Evolutionary conservation across 2,329 filamentous ascomycete genomes (phyloP), one percentile per base, ranked within the genome.

Genomic region (Sordariomycetes sp.): DNA sequence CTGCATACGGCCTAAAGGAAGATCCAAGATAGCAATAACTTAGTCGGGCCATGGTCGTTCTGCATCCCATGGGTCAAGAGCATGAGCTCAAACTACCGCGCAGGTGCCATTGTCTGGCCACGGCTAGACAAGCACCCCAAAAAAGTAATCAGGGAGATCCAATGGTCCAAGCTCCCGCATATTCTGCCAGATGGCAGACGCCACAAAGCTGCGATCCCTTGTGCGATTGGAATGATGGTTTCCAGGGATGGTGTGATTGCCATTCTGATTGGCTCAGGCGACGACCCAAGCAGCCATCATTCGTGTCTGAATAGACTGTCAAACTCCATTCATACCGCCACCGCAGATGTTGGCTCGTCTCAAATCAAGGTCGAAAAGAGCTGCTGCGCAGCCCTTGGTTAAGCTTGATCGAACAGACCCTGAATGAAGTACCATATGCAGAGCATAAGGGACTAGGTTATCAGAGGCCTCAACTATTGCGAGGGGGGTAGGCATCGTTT

Each of bases 1-100:
- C 37, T 27, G 17, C 14, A 26, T 36, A 20, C 30, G 21, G 28
- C 30, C 28, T 28, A 28, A 35, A 30, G n/a, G 26, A n/a, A 9
- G 23, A 12, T 21, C 21, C 31, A 12, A 14, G 15, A 31, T 33
- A 25, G 25, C 32, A 32, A 37, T 32, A 32, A 35, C 39, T 25
- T 37, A 36, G 24, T 42, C 26, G 39, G 38, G 42, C 45, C 42
- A 42, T 41, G 45, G 38, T 37, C 42, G 37, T 40, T 37, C 35
- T 38, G 46, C 42, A 43, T 35, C 38, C 43, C 37, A 38, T 42
- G 39, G n/a, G 35, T 36, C 38, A 36, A 36, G 38, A 35, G 23
- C 38, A 37, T 38, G 38, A 42, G 46, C 36, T 38, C 39, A 45
- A 46, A 41, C 44, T 48, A 47, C 43, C 48, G 43, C 40, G 43